Evolutionary conservation across 345 rosid genomes (phyloP), one percentile per base, ranked within the genome.

Genomic region (Salix exigua): DNA sequence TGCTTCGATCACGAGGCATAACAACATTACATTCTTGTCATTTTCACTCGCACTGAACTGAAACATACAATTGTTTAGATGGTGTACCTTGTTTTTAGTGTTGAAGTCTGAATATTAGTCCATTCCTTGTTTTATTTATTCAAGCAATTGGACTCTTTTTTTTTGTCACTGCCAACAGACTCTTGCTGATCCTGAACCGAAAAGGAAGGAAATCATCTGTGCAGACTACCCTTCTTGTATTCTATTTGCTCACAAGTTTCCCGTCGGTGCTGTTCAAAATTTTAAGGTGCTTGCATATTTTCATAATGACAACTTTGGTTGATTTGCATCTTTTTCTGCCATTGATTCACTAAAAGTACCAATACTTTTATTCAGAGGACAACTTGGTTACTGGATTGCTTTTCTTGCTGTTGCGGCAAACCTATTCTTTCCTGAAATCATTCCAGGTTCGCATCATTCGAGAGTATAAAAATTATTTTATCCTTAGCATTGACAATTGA

Each of bases 331-430:
- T 14, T 14, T 25, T 17, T 70, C 38, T n/a, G 62, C 48, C n/a
- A 60, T 6, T 12, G 0, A 37, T 74, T 50, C 51, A 68, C 70
- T 26, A 0, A 17, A 61, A 30, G 11, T 38, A 64, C 68, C 33
- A 21, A n/a, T 60, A 25, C 18, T 53, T 77, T 72, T 71, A 73
- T 82, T 83, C 87, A 87, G 84, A 74, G 89, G 86, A 28, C 79
- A 86, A 73, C 82, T 87, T 77, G 90, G 92, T 70, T 37, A 53
- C 76, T 87, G 85, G 88, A 82, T 87, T 53, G 86, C 87, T 9
- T 71, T 83, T 48, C 82, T 87, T 53, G 86, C 86, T 9, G 71
- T 83, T 48, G 78, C 71, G 58, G 82, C 77, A 30, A 86, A 86
- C 70, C 72, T 86, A 69, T 85, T 82, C 65, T 76, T 78, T 62